Percentiles rank a stretch among this genome's conserved stretches.
These are phyloP conservation scores for Sarocladium brachiariae DNA, from an alignment of 2,329 filamentous ascomycete species.

Conservation along the genomic window DNA sequence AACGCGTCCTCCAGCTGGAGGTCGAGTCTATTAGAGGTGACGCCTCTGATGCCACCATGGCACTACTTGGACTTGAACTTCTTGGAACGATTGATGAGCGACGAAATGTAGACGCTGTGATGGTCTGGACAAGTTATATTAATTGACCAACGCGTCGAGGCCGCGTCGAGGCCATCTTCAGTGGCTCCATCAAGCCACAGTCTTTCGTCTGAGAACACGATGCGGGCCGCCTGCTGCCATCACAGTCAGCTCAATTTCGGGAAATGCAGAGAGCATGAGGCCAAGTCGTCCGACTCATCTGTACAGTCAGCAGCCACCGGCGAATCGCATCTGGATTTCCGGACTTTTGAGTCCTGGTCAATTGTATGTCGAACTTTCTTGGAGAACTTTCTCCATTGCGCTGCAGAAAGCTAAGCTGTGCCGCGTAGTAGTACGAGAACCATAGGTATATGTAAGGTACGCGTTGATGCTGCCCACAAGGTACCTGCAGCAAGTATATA, in stretches of 20 bases:
- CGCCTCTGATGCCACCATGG: neutral
- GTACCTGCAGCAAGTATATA: neutral
- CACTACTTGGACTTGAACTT: neutral
- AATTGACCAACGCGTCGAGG: neutral
- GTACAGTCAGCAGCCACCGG: neutral
- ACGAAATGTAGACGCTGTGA: neutral
- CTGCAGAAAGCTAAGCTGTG: neutral
- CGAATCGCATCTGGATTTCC: neutral
- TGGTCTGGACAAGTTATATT: neutral
- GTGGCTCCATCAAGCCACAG: neutral
- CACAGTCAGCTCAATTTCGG: constrained; percentile 4
- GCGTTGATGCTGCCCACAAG: neutral
- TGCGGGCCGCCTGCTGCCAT: neutral
- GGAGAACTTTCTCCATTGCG: neutral
- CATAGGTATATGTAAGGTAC: neutral
- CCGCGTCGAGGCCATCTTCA: no score
- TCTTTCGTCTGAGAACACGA: neutral
- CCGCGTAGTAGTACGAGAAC: no score
- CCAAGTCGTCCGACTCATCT: neutral
- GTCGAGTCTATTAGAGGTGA: neutral
- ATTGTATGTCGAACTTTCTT: neutral
- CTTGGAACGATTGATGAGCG: neutral
- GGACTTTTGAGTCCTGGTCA: neutral
- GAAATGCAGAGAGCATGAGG: neutral
- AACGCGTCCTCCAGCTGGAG: constrained; percentile 2